Conservation (phyloP, 75 land plant genomes). For the Sequoia sempervirens region DNA sequence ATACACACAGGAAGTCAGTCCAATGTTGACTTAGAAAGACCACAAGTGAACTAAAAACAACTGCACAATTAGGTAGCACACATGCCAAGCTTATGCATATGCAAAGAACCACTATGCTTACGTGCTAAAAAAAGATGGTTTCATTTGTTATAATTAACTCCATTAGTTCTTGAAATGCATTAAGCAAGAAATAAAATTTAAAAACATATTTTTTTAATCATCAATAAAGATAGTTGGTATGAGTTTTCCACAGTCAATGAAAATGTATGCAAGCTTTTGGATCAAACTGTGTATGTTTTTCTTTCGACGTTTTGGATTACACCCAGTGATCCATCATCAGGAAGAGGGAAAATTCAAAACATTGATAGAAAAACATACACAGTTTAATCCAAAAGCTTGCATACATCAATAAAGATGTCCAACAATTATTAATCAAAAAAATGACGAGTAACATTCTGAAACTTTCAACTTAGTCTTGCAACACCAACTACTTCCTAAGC, state of each 20-base stretch:
- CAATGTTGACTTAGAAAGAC: not conserved
- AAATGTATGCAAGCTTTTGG: too few species aligned
- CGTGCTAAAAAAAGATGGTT: not conserved
- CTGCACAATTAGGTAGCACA: not conserved
- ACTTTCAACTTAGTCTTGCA: not conserved
- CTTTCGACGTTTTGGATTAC: too few species aligned
- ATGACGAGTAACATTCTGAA: not conserved
- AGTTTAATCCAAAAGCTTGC: too few species aligned
- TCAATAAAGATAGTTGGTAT: not conserved
- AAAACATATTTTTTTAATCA: not conserved
- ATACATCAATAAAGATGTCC: not conserved
- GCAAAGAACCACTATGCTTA: not conserved
- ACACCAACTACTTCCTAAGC: not conserved
- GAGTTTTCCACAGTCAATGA: too few species aligned
- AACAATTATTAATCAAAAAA: not conserved
- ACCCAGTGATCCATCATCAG: too few species aligned
- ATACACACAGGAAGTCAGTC: not conserved
- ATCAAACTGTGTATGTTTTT: too few species aligned
- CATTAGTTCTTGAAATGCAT: too few species aligned
- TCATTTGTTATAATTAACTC: not conserved
- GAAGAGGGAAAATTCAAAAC: too few species aligned
- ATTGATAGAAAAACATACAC: too few species aligned
- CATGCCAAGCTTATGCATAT: not conserved
- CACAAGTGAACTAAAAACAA: constrained; percentile 2
- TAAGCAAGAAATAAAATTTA: too few species aligned